Evolutionary conservation across 352 stramenopile species (phyloP), one percentile per base, ranked within the genome.

Genomic region (Phytophthora capsici): DNA sequence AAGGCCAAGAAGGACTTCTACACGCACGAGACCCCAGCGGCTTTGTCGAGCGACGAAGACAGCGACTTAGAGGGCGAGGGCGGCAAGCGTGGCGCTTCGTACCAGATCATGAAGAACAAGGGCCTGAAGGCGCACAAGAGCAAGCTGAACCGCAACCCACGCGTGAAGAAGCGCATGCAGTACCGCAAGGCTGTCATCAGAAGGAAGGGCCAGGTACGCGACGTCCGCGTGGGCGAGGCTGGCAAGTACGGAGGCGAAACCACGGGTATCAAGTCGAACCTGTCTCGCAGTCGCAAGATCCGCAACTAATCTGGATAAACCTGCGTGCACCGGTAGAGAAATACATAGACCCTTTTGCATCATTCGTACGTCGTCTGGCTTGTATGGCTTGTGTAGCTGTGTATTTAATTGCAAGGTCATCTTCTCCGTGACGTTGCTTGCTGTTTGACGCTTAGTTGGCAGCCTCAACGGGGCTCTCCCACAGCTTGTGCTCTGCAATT

Each of bases 61-160:
- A 90, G 90, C 65, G 82, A 88, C 51, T 12, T 78, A 48, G 84
- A 93, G 50, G 95, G 86, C 36, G 80, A 90, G 48, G 91, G 82
- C 36, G 88, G 89, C 69, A 98, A 96, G 69, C 85, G 96, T 67
- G 93, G 93, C 40, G 97, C 96, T 40, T 91, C 88, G 50, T 95
- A 96, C 63, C 83, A 96, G 59, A 99, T 99, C 52, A 93, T 99
- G 64, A 99, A 99, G 78, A 99, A 99, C 79, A 91, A 97, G 67
- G 98, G 98, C 8, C 83, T 99, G 53, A 98, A 98, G 63, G 85
- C 97, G 23, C 96, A 99, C 86, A 98, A 99, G 79, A 97, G 86
- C 78, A 99, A 99, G 75, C 82, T 99, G 56, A 99, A 99, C 80
- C 89, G 98, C 41, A 99, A 99, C 75, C 98, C 98, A 49, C 93